Conservation (phyloP, 345 rosid species). For the Ceriops zippeliana region DNA sequence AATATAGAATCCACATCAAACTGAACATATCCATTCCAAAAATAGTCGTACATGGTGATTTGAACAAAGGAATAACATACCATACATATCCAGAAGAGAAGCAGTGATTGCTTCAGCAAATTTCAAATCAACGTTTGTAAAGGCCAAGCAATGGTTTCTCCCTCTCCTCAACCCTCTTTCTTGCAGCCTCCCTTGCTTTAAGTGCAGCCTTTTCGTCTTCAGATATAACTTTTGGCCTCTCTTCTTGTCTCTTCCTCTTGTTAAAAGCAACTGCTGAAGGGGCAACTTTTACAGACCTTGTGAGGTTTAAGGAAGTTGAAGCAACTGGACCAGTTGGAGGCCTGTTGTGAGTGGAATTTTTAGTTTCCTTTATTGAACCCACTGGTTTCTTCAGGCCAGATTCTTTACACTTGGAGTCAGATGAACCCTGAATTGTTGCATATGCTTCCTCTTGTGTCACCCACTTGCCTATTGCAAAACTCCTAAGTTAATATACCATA, state of each 20-base stretch:
- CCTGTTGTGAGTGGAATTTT: constrained; percentile 31
- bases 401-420: constrained; percentile 35
- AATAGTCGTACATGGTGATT: too few species aligned
- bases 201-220: constrained; percentile 79
- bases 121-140: constrained; percentile 54
- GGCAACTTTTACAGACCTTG: constrained; percentile 63
- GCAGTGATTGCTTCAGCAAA: constrained; percentile 11
- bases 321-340: constrained; percentile 58
- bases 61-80: constrained; percentile 11
- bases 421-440: constrained; percentile 37
- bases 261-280: constrained; percentile 55
- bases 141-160: constrained; percentile 87
- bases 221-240: constrained; percentile 59
- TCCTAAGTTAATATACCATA: constrained; percentile 7
- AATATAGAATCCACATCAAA: too few species aligned
- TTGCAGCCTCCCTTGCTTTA: constrained; percentile 92
- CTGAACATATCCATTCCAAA: too few species aligned
- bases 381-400: constrained; percentile 37
- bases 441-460: constrained; percentile 84
- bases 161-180: constrained; percentile 85
- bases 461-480: constrained; percentile 70
- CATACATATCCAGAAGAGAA: constrained; percentile 7
- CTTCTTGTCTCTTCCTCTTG: constrained; percentile 68
- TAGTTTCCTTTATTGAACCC: constrained; percentile 33
- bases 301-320: constrained; percentile 58